phyloP scores from a whole-genome alignment of 208 protist genomes.

The Leishmania major region DNA sequence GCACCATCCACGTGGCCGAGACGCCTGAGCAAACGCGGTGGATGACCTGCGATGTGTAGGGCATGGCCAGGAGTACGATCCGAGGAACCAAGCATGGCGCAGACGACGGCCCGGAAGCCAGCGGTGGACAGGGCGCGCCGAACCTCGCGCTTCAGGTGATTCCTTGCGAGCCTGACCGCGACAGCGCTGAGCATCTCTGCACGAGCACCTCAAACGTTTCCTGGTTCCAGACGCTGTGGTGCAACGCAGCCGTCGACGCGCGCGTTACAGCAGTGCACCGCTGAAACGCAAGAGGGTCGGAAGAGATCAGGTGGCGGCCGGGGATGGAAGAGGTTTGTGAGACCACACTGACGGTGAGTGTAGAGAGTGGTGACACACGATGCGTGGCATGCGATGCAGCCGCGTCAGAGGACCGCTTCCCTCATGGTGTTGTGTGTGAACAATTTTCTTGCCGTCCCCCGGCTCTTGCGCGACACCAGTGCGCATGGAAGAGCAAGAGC shows the following conservation, averaged over 20 bases:
- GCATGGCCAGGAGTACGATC: conserved; percentile 3
- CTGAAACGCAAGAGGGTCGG: too few species aligned
- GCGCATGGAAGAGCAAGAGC: too few species aligned
- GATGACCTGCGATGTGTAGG: conserved; percentile 34
- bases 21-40: conserved; percentile 49
- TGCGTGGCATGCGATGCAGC: too few species aligned
- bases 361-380: too few species aligned
- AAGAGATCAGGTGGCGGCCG: too few species aligned
- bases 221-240: conserved; percentile 46
- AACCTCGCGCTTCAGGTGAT: conserved; percentile 25
- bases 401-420: too few species aligned
- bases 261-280: too few species aligned
- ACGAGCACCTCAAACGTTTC: conserved; percentile 55
- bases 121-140: neutral
- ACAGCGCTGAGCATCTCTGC: conserved; percentile 37
- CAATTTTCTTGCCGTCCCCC: too few species aligned
- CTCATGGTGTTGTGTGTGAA: too few species aligned
- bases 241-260: conserved; percentile 35
- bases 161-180: conserved; percentile 26
- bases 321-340: too few species aligned
- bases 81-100: conserved; percentile 15
- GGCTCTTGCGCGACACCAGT: too few species aligned
- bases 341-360: too few species aligned
- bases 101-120: neutral
- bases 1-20: conserved; percentile 40